phyloP scores from a whole-genome alignment of 805 yeast species.

The Debaryomyces maramus region DNA sequence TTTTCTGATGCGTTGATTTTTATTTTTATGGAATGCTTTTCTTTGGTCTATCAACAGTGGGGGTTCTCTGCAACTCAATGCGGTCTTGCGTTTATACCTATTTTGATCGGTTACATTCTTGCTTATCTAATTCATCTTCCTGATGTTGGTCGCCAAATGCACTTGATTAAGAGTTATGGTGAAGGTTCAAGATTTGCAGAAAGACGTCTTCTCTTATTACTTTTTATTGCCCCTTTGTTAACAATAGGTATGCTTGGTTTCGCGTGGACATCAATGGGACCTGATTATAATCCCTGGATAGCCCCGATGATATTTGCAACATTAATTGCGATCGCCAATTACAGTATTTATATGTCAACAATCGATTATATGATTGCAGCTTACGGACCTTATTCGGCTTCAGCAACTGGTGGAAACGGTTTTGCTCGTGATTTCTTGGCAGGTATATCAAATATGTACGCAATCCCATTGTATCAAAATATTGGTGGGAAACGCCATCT shows the following conservation, averaged over 20 bases:
- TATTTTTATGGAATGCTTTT: conserved; percentile 38
- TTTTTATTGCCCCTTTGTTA: conserved; percentile 38
- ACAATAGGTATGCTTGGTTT: conserved; percentile 41
- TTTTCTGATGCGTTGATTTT: conserved; percentile 43
- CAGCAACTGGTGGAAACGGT: conserved; percentile 47
- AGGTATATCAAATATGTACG: conserved; percentile 39
- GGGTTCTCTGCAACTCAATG: conserved; percentile 25
- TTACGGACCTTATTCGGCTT: conserved; percentile 43
- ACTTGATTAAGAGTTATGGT: conserved; percentile 20
- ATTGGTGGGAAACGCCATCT: conserved; percentile 28
- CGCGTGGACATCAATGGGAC: conserved; percentile 45
- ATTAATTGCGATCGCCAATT: conserved; percentile 40
- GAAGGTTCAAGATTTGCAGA: conserved; percentile 27
- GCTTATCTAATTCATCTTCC: conserved; percentile 35
- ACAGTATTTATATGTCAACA: conserved; percentile 43
- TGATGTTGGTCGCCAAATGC: conserved; percentile 31
- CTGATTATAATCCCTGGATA: conserved; percentile 37
- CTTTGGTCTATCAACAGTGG: conserved; percentile 36
- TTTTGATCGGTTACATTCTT: conserved; percentile 34
- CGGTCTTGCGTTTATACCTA: conserved; percentile 35
- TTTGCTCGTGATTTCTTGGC: conserved; percentile 43
- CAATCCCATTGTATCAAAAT: conserved; percentile 36
- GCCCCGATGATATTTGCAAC: conserved; percentile 38
- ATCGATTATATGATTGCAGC: conserved; percentile 44
- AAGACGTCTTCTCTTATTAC: conserved; percentile 29